Base-by-base conservation (phyloP, 2,329 filamentous ascomycete genomes). In the Pyricularia sp. region DNA sequence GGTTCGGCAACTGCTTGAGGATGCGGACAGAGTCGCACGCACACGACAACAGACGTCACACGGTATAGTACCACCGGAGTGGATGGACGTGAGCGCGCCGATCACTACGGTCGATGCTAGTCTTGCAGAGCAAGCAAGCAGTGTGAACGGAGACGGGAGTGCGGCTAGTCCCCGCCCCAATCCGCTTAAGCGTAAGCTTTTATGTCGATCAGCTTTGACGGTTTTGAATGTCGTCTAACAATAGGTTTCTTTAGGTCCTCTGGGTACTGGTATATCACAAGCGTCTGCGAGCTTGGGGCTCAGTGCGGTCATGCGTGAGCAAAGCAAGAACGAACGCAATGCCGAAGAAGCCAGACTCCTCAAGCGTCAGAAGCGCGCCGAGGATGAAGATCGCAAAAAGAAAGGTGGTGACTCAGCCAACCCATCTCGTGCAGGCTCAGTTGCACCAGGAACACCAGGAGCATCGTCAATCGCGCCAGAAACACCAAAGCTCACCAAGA, bases 11-110 rank as follows among this genome's bases (percentile, higher is more conserved):
- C 76, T 97, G 33, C 72, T 97, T 3, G 89, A 93, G 71, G 92
- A 96, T 70, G 87, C 91, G 12, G 84, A 87, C 65, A 82, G 82
- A 10, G 77, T 96, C 60, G 84, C 91, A 3, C 81, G 82, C 66
- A 89, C 85, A 66, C 85, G 93, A 64, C 88, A 90, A 72, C 86
- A 83, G 66, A 90, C 88, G 24, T 90, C 92, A 1, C 89, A 96
- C 73, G 93, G 93, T 1, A 78, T 87, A 35, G 80, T 96, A 6
- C 90, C 91, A 2, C 79, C 84, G 10, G 90, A 93, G 65, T 94
- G 92, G 85, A 76, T 82, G 24, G 85, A 90, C 69, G 82, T 91
- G 61, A 91, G 91, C 5, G 82, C 73, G 70, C 84, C 78, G 65
- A 71, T 80, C 66, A 80, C 75, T 71, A 78, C 73, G 12, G 75